These are phyloP conservation scores for Purshia tridentata DNA, from an alignment of 306 rosid genomes.

Conservation along the genomic window DNA sequence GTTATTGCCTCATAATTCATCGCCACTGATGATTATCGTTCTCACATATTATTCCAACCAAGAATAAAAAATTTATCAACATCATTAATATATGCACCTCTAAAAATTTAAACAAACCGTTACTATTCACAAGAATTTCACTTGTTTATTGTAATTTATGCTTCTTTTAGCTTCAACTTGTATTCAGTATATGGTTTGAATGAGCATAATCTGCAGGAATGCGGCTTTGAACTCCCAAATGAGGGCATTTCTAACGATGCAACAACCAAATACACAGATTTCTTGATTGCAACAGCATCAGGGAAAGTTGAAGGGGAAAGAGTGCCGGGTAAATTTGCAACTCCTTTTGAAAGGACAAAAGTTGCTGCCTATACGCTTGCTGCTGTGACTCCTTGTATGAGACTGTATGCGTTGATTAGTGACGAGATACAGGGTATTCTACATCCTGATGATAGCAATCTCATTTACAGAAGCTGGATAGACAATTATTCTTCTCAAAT, in stretches of 20 bases:
- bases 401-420: conserved; percentile 14
- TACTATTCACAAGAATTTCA: background rate
- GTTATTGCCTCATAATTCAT: background rate
- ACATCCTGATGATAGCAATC: conserved; percentile 14
- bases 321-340: conserved; percentile 21
- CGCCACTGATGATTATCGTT: no score
- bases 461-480: conserved; percentile 21
- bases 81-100: background rate
- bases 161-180: background rate
- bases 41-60: background rate
- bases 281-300: conserved; percentile 26
- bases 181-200: background rate
- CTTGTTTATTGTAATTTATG: background rate
- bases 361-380: conserved; percentile 27
- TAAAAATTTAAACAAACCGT: background rate
- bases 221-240: background rate
- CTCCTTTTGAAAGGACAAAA: conserved; percentile 27
- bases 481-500: conserved; percentile 10
- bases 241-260: background rate
- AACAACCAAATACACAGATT: conserved; percentile 14
- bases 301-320: conserved; percentile 26
- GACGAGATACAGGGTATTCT: conserved; percentile 3
- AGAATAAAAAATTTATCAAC: background rate
- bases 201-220: conserved; percentile 9
- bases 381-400: conserved; percentile 26